Conservation (phyloP, 805 yeast species). For the Yueomyces sinensis region DNA sequence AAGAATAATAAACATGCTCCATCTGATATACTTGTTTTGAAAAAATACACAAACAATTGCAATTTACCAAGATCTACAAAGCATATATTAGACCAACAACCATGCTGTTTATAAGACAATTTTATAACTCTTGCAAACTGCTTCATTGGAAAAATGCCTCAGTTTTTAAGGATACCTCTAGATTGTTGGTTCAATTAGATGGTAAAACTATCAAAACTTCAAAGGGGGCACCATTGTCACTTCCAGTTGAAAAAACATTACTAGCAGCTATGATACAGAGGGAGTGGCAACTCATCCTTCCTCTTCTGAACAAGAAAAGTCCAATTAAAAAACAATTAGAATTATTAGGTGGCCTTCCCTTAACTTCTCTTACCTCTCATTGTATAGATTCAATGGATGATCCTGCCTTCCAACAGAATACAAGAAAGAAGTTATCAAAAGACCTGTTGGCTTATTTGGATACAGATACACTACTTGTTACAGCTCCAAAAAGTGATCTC, state of each 20-base stretch:
- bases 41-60: too few relatives aligned
- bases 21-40: too few relatives aligned
- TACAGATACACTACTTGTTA: slow-evolving; percentile 84
- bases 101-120: background rate
- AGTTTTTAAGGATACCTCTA: slow-evolving; percentile 21
- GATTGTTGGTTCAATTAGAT: slow-evolving; percentile 52
- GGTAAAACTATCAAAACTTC: slow-evolving; percentile 75
- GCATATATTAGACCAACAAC: too few relatives aligned
- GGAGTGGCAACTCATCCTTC: slow-evolving; percentile 48
- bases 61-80: too few relatives aligned
- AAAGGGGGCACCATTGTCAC: slow-evolving; percentile 50
- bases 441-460: slow-evolving; percentile 73
- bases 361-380: slow-evolving; percentile 78
- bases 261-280: slow-evolving; percentile 68
- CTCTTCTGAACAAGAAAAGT: slow-evolving; percentile 12
- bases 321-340: slow-evolving; percentile 32
- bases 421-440: slow-evolving; percentile 31
- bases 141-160: slow-evolving; percentile 56
- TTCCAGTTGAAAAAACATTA: slow-evolving; percentile 45
- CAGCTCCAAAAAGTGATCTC: slow-evolving; percentile 69
- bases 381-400: slow-evolving; percentile 59
- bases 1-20: too few relatives aligned
- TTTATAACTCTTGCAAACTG: background rate
- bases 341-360: slow-evolving; percentile 40
- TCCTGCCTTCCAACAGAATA: too few relatives aligned